Evolutionary conservation across 2,329 filamentous ascomycete species (phyloP).

Genomic region (Colletotrichum lini): DNA sequence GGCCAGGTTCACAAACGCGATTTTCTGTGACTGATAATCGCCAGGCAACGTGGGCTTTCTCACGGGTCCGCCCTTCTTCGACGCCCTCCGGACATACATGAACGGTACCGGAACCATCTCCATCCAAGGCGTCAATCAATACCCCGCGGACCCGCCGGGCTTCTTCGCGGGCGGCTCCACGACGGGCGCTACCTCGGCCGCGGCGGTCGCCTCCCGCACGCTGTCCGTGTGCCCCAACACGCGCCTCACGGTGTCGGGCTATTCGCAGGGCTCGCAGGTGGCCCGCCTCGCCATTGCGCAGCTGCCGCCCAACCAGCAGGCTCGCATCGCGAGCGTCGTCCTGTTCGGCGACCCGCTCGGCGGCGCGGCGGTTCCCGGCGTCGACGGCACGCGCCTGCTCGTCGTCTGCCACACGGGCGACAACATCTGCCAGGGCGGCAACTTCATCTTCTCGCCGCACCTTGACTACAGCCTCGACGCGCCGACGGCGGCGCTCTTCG

Average conservation of each 20-base stretch:
- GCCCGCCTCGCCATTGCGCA: conserved; percentile 47
- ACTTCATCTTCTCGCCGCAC: conserved; percentile 33
- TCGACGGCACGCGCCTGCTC: conserved; percentile 44
- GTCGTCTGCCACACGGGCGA: conserved; percentile 49
- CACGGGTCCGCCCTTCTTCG: conserved; percentile 48
- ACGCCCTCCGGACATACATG: conserved; percentile 44
- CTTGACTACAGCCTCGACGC: conserved; percentile 42
- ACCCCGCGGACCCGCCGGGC: conserved; percentile 22
- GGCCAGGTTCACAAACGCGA: background rate
- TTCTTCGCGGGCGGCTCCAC: conserved; percentile 33
- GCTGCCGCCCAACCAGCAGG: conserved; percentile 43
- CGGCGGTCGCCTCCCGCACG: conserved; percentile 50
- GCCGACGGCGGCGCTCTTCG: conserved; percentile 42
- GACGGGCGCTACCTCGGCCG: conserved; percentile 48
- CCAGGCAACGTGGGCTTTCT: conserved; percentile 50
- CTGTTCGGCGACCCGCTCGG: conserved; percentile 50
- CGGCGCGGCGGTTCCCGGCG: conserved; percentile 44
- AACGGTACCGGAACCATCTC: conserved; percentile 43
- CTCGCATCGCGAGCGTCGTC: conserved; percentile 48
- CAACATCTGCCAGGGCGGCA: conserved; percentile 48
- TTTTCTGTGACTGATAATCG: conserved; percentile 14
- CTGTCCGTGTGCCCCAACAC: conserved; percentile 47
- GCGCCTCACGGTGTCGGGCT: conserved; percentile 48
- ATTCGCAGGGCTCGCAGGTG: conserved; percentile 49
- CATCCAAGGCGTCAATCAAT: conserved; percentile 49